Conservation (phyloP, 1,284 basidiomycete species). For the Marasmius fiardii region DNA sequence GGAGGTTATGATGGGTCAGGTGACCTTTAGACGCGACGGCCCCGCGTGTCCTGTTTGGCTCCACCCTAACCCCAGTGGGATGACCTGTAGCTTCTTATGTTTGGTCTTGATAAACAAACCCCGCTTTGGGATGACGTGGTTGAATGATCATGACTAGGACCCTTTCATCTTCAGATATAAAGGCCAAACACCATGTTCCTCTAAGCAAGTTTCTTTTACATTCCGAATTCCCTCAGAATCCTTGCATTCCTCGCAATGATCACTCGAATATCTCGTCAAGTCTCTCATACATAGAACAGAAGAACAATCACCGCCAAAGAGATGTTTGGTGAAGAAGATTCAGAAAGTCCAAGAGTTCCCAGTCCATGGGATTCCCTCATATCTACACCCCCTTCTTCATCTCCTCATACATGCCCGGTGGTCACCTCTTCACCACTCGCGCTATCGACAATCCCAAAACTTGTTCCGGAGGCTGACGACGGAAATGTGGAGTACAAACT, state of each 20-base stretch:
- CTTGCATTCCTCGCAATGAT: conserved; percentile 40
- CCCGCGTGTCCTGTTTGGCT: no score
- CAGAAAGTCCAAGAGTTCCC: conserved; percentile 71
- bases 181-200: background rate
- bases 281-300: background rate
- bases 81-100: no score
- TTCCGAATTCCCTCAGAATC: background rate
- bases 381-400: conserved; percentile 42
- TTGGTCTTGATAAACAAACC: no score
- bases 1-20: background rate
- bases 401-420: conserved; percentile 16
- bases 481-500: conserved; percentile 88
- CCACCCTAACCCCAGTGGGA: no score
- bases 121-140: no score
- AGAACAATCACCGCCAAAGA: conserved; percentile 4
- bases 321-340: conserved; percentile 82
- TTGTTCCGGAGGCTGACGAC: conserved; percentile 74
- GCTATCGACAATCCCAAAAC: conserved; percentile 46
- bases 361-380: conserved; percentile 79
- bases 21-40: background rate
- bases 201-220: background rate
- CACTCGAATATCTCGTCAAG: conserved; percentile 56
- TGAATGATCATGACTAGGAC: no score
- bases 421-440: conserved; percentile 13
- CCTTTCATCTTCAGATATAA: no score